Conservation (phyloP, 1,139 yeast genomes). For the Diutina siamensis region DNA sequence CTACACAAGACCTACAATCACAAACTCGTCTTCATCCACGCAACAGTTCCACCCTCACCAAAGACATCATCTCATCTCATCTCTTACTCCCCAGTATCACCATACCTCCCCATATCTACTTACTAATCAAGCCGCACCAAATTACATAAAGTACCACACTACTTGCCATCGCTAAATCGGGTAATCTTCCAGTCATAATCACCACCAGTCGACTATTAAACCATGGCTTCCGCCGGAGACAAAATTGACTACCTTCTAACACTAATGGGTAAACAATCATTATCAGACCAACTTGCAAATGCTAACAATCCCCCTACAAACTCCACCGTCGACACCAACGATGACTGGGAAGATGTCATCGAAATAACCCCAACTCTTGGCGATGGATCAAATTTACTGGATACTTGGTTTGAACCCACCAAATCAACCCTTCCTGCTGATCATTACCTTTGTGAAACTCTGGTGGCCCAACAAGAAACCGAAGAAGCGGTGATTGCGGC, state of each 20-base stretch:
- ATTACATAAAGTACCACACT: background rate
- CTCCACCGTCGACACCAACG: too few relatives aligned
- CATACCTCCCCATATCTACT: too few relatives aligned
- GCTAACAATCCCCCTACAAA: too few relatives aligned
- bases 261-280: background rate
- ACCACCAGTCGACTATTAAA: background rate
- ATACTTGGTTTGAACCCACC: slow-evolving; percentile 3
- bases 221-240: background rate
- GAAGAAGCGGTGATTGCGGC: slow-evolving; percentile 22
- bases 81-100: too few relatives aligned
- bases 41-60: too few relatives aligned
- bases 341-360: background rate
- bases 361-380: background rate
- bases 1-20: too few relatives aligned
- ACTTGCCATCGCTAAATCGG: background rate
- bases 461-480: slow-evolving; percentile 28
- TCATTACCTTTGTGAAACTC: slow-evolving; percentile 18
- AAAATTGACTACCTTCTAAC: background rate
- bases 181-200: background rate
- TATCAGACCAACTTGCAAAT: too few relatives aligned
- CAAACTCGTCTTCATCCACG: too few relatives aligned
- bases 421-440: slow-evolving; percentile 9
- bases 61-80: too few relatives aligned
- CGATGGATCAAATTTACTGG: background rate
- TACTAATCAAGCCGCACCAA: too few relatives aligned